Percentiles rank a stretch among this genome's conserved stretches.
These are phyloP conservation scores for Phytophthora constricta DNA, from an alignment of 352 stramenopile genomes.

Conservation along the genomic window DNA sequence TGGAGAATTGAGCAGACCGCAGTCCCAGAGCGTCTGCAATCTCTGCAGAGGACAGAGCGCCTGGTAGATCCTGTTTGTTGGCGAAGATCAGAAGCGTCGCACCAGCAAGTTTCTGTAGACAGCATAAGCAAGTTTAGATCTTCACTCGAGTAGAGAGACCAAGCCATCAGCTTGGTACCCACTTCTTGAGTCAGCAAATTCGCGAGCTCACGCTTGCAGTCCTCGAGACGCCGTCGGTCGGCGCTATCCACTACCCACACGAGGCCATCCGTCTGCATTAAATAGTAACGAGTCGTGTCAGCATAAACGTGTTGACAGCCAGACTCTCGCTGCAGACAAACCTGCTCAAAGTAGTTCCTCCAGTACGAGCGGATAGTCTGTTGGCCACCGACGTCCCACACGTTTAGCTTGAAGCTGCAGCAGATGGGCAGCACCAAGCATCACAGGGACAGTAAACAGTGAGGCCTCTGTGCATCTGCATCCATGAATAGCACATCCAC, in stretches of 20 bases:
- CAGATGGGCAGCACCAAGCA: neutral
- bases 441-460: neutral
- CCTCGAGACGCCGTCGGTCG: constrained; percentile 93
- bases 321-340: neutral
- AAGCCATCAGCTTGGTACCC: neutral
- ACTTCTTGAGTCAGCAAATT: constrained; percentile 91
- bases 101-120: constrained; percentile 94
- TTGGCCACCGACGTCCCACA: constrained; percentile 99
- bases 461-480: neutral
- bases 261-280: constrained; percentile 95
- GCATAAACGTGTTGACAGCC: too few relatives aligned
- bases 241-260: constrained; percentile 99
- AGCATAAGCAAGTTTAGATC: constrained; percentile 1
- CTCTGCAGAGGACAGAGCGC: constrained; percentile 89
- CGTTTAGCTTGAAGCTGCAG: constrained; percentile 96
- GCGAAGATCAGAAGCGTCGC: constrained; percentile 99
- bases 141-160: too few relatives aligned
- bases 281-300: neutral
- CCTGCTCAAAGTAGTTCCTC: constrained; percentile 99
- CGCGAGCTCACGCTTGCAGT: constrained; percentile 93
- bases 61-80: constrained; percentile 99
- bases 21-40: constrained; percentile 93
- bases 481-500: too few relatives aligned
- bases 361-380: constrained; percentile 99
- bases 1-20: constrained; percentile 79